Evolutionary conservation across 805 yeast species (phyloP).

Genomic region (Teunomyces cretensis): DNA sequence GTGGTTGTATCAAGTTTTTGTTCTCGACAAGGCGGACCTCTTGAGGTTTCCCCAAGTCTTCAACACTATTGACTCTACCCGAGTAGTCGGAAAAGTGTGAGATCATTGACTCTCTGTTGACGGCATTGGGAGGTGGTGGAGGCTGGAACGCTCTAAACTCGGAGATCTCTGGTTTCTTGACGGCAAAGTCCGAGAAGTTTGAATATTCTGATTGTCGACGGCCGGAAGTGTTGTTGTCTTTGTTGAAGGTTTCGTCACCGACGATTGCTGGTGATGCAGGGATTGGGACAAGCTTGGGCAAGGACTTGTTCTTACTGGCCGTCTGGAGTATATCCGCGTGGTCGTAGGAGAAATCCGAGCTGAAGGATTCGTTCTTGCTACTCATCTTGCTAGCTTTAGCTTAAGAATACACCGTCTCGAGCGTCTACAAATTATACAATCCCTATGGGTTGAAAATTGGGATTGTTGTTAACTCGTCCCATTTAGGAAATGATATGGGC

Average conservation of each 20-base stretch:
- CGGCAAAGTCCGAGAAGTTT: not conserved
- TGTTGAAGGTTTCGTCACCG: not conserved
- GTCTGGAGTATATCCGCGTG: not conserved
- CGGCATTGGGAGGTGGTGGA: constrained; percentile 4
- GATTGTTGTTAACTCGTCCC: constrained; percentile 4
- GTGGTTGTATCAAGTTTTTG: no score
- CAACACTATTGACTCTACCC: constrained; percentile 23
- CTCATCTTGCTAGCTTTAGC: not conserved
- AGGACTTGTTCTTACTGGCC: constrained; percentile 2
- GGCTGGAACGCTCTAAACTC: constrained; percentile 11
- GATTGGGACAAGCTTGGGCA: not conserved
- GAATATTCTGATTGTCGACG: not conserved
- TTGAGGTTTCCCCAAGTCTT: constrained; percentile 13
- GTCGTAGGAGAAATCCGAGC: constrained; percentile 2
- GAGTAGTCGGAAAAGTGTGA: constrained; percentile 18
- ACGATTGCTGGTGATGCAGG: constrained; percentile 2
- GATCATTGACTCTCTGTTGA: constrained; percentile 13
- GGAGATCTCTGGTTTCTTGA: not conserved
- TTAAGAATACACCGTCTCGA: no score
- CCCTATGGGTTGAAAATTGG: not conserved
- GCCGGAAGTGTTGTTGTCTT: not conserved
- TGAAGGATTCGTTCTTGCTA: constrained; percentile 2
- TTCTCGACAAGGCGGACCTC: constrained; percentile 5
- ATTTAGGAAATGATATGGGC: constrained; percentile 13
- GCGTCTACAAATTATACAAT: no score